Base-by-base conservation (phyloP, 371 early-diverging fungal species). In the Apophysomyces elegans region DNA sequence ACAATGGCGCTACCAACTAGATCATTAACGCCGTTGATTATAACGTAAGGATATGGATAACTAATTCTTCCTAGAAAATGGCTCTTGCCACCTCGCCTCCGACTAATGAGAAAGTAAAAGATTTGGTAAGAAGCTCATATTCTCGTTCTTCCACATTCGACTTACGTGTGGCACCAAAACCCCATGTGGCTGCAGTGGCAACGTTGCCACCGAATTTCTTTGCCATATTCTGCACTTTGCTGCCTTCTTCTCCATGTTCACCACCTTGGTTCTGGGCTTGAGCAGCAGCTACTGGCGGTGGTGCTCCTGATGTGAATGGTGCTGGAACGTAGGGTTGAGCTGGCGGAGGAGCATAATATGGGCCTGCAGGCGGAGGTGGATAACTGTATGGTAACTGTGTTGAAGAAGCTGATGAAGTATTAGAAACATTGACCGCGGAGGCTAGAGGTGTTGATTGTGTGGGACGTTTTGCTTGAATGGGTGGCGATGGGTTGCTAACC, bases 131-230 rank as follows among this genome's bases (percentile, higher is more conserved):
- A 26, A 26, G 32, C 32, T 26, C 2, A 26, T 26, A 26, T 26
- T 26, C 32, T 3, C 32, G 2, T 26, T 26, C 32, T 26, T 26
- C 32, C 32, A 2, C 32, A 26, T 43, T 39, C 43, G 43, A 72
- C 76, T 74, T 76, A 80, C 81, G 41, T 50, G 82, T 77, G 18
- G 74, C 79, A 64, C 79, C 82, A 63, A 81, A 77, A 37, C 82
- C 82, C 73, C 73, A 81, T 12, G 71, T 71, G n/a, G 82, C 82
- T 11, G 79, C 82, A 37, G 66, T 68, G 35, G 66, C 80, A 21
- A 76, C 83, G 35, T 76, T 64, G 5, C 70, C 68, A 9, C 78
- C 80, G 58, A 82, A 78, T 47, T 79, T 76, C 64, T 78, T 79
- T 36, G 75, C 77, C 69, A 79, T 73, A 16, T 50, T 74, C 6